Conservation (phyloP, 176 grass and related monocot genomes). For the Puya raimondii region DNA sequence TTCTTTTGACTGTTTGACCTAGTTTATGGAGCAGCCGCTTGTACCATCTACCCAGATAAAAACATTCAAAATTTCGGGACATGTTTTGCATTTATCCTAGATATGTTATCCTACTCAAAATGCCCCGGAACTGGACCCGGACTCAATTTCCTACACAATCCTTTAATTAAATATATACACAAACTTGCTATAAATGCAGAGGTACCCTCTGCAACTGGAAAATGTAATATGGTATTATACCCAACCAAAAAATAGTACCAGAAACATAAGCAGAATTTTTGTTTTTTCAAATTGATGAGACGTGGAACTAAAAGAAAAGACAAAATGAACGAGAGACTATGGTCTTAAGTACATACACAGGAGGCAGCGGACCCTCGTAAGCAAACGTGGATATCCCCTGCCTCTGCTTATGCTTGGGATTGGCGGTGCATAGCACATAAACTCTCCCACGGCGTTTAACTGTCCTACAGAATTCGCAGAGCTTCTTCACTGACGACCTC, state of each 20-base stretch:
- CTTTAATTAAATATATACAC: too few relatives aligned
- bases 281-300: constrained; percentile 1
- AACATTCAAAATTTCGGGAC: too few relatives aligned
- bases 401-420: constrained; percentile 94
- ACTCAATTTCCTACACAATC: too few relatives aligned
- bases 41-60: too few relatives aligned
- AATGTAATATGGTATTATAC: too few relatives aligned
- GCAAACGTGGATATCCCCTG: constrained; percentile 87
- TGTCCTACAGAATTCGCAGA: constrained; percentile 76
- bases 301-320: background rate
- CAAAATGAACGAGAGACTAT: constrained; percentile 7
- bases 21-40: too few relatives aligned
- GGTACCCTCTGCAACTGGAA: too few relatives aligned
- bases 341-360: constrained; percentile 15
- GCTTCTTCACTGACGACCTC: constrained; percentile 81
- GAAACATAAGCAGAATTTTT: background rate
- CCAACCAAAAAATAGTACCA: background rate
- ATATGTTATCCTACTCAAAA: too few relatives aligned
- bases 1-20: too few relatives aligned
- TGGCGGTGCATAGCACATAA: constrained; percentile 71
- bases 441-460: constrained; percentile 90
- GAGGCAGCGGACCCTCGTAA: constrained; percentile 14
- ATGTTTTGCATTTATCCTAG: too few relatives aligned
- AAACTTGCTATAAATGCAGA: too few relatives aligned
- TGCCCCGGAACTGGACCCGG: too few relatives aligned